These are phyloP conservation scores for Hemileia vastatrix DNA, from an alignment of 1,284 basidiomycete species.

Conservation along the genomic window DNA sequence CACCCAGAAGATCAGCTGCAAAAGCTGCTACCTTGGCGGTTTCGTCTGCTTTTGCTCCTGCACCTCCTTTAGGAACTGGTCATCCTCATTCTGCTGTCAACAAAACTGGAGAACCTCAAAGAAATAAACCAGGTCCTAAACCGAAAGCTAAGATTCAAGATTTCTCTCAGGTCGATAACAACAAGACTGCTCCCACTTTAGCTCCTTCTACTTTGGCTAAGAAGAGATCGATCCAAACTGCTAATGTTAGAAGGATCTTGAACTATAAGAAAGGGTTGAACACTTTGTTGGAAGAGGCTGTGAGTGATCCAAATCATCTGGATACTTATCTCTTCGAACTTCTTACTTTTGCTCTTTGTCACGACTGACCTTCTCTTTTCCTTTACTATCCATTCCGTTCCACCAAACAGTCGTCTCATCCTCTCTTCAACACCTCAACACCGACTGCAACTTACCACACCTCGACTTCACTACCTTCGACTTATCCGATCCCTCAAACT, in stretches of 20 bases:
- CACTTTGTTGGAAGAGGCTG: too few relatives aligned
- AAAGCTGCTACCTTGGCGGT: not conserved
- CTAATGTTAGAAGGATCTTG: conserved; percentile 17
- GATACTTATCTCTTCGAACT: too few relatives aligned
- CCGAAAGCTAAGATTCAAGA: not conserved
- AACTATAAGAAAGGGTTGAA: conserved; percentile 16
- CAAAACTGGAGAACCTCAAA: not conserved
- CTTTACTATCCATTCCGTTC: too few relatives aligned
- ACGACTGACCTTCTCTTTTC: too few relatives aligned
- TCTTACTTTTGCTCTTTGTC: too few relatives aligned
- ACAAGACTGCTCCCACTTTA: conserved; percentile 8
- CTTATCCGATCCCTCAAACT: too few relatives aligned
- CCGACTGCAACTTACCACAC: too few relatives aligned
- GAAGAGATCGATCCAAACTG: conserved; percentile 14
- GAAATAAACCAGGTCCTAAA: not conserved
- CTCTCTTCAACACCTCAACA: too few relatives aligned
- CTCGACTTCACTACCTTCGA: too few relatives aligned
- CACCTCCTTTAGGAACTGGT: too few relatives aligned
- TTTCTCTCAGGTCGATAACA: not conserved
- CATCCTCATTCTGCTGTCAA: not conserved
- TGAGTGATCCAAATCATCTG: too few relatives aligned
- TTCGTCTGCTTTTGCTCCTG: not conserved
- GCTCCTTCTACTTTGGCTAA: conserved; percentile 8
- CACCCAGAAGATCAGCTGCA: not conserved
- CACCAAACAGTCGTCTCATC: too few relatives aligned